phyloP scores from a whole-genome alignment of 805 yeast genomes.

The Hanseniaspora meyeri region DNA sequence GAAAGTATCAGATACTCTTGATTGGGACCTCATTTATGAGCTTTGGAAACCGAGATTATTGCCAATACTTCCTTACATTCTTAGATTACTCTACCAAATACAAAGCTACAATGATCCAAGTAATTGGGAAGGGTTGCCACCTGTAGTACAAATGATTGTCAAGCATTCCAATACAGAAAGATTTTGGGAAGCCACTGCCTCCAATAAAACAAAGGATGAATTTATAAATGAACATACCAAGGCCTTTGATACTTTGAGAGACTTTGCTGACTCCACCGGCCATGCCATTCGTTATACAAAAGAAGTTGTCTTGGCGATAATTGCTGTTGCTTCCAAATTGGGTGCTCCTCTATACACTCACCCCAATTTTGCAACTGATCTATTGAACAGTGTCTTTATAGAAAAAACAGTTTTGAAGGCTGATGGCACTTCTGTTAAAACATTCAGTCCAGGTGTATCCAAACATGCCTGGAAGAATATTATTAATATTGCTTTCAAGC shows the following conservation, averaged over 20 bases:
- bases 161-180: conserved; percentile 78
- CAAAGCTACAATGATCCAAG: conserved; percentile 90
- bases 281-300: conserved; percentile 90
- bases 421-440: conserved; percentile 13
- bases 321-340: conserved; percentile 78
- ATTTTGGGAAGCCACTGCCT: conserved; percentile 97
- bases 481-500: conserved; percentile 77
- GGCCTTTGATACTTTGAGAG: conserved; percentile 86
- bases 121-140: conserved; percentile 80
- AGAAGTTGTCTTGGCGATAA: conserved; percentile 83
- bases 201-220: conserved; percentile 84
- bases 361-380: conserved; percentile 60
- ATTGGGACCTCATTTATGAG: conserved; percentile 49
- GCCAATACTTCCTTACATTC: conserved; percentile 81
- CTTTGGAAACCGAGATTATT: conserved; percentile 90
- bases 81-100: conserved; percentile 77
- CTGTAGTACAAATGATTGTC: conserved; percentile 86
- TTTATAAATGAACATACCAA: conserved; percentile 87
- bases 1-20: conserved; percentile 66
- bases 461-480: conserved; percentile 96
- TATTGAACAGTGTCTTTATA: conserved; percentile 75
- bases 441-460: conserved; percentile 58
- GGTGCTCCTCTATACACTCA: conserved; percentile 81
- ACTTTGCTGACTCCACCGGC: conserved; percentile 95
- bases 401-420: conserved; percentile 42